These are phyloP conservation scores for Neolentinus lepideus DNA, from an alignment of 1,284 basidiomycete species.

Conservation along the genomic window DNA sequence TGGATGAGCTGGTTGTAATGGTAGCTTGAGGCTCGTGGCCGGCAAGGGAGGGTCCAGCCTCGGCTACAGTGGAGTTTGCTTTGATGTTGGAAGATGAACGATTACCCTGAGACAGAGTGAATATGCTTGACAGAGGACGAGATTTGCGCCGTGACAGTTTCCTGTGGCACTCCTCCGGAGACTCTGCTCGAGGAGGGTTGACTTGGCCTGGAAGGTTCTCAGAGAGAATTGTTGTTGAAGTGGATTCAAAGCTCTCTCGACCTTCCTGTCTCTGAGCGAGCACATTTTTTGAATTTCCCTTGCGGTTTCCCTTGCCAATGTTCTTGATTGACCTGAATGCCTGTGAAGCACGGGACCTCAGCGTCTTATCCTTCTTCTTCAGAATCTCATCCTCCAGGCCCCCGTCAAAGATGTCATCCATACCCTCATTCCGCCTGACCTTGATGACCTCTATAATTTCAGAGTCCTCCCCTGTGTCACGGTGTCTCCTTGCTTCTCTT, in stretches of 20 bases:
- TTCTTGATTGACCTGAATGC: slow-evolving; percentile 58
- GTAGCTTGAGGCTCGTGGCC: background rate
- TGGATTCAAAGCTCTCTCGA: background rate
- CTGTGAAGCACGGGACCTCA: slow-evolving; percentile 50
- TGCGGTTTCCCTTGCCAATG: slow-evolving; percentile 30
- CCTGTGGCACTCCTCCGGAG: background rate
- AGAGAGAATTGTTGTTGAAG: background rate
- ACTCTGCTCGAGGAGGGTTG: background rate
- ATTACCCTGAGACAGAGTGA: background rate
- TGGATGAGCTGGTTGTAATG: background rate
- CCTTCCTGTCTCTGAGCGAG: background rate
- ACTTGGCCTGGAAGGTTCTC: background rate
- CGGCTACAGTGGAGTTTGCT: background rate
- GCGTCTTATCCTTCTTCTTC: slow-evolving; percentile 34
- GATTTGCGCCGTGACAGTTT: background rate
- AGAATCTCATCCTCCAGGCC: slow-evolving; percentile 12
- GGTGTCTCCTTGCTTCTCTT: slow-evolving; percentile 17
- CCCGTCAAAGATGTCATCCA: slow-evolving; percentile 20
- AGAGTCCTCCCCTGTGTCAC: slow-evolving; percentile 23
- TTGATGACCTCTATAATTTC: slow-evolving; percentile 67
- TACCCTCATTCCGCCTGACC: slow-evolving; percentile 39
- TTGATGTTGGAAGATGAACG: background rate
- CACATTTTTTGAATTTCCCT: slow-evolving; percentile 6
- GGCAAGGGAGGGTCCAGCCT: background rate
- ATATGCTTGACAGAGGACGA: background rate